These are phyloP conservation scores for Alternaria consortialis DNA, from an alignment of 2,329 filamentous ascomycete genomes.

Conservation along the genomic window DNA sequence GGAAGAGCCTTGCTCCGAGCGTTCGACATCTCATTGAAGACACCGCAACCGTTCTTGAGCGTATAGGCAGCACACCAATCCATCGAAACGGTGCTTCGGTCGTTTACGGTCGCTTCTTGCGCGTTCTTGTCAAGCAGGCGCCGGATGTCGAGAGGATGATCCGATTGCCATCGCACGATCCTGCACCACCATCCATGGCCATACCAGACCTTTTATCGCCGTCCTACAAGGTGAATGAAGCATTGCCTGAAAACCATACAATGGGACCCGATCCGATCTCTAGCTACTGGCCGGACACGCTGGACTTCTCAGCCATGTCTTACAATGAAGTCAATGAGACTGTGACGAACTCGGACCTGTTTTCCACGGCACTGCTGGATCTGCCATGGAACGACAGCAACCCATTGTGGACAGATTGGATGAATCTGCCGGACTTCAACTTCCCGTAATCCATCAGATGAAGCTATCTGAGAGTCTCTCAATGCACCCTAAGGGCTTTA, in stretches of 20 bases:
- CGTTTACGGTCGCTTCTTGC: conserved; percentile 65
- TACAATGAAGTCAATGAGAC: conserved; percentile 73
- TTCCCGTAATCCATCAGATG: conserved; percentile 26
- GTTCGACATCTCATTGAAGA: conserved; percentile 64
- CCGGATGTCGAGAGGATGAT: conserved; percentile 24
- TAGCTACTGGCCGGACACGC: conserved; percentile 34
- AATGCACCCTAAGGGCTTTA: background rate
- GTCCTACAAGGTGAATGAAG: conserved; percentile 7
- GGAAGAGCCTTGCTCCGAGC: conserved; percentile 45
- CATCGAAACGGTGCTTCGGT: conserved; percentile 74
- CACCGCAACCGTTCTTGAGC: conserved; percentile 72
- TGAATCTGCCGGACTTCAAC: conserved; percentile 45
- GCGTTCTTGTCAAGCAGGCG: conserved; percentile 52
- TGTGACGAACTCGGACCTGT: conserved; percentile 69
- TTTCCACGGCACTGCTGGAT: conserved; percentile 64
- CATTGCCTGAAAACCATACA: conserved; percentile 12
- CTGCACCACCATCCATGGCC: conserved; percentile 19
- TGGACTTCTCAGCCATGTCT: conserved; percentile 75
- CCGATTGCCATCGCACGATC: conserved; percentile 4
- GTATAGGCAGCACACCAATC: conserved; percentile 70
- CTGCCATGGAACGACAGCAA: conserved; percentile 66
- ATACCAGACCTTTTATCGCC: conserved; percentile 20
- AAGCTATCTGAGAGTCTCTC: background rate
- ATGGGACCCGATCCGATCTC: conserved; percentile 25
- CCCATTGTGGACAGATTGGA: conserved; percentile 47